Evolutionary conservation across 176 grass and related monocot genomes (phyloP), one percentile per base, ranked within the genome.

Genomic region (Elaeis guineensis): DNA sequence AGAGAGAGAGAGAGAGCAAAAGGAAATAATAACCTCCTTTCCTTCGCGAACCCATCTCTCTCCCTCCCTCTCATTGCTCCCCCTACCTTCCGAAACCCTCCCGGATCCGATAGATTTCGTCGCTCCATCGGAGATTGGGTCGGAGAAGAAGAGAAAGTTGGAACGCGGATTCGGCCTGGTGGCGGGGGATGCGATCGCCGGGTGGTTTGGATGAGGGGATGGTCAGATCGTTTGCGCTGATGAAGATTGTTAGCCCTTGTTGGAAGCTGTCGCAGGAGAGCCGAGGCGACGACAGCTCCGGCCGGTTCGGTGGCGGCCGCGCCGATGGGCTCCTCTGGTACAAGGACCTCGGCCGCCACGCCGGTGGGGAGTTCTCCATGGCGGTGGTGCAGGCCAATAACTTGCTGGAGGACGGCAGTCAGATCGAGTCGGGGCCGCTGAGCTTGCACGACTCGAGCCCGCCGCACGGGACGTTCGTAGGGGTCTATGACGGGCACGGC

Each of bases 401-500:
- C 65, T 74, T 89, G 72, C 65, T 95, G 16, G 89, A 95, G 82
- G 89, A 95, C 63, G 81, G 85, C 20, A 85, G 89, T 58, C 89
- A 89, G 72, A 83, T 95, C 49, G 89, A 95, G 75, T 95, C 89
- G 7, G 85, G 84, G 32, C 58, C 61, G 49, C 75, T 95, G 11
- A 85, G 78, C 78, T 69, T 59, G 4, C 69, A 56, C 49, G 81
- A 95, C 16, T 67, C 81, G 0, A 21, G 50, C 35, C 35, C 35
- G 44, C 76, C 80, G 8, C 73, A 70, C 39, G 84, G 89, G 20
- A 79, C 81, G 48, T 89, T 85, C 55, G 65, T 95, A 6, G 81
- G 84, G 59, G 77, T 95, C 81, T 95, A 95, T 75, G 89, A 95
- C 75, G 89, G 89, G 57, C 89, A 95, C 3, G 89, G 89, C 7